phyloP scores from a whole-genome alignment of 2,329 filamentous ascomycete species.

The Diaporthe batatas region DNA sequence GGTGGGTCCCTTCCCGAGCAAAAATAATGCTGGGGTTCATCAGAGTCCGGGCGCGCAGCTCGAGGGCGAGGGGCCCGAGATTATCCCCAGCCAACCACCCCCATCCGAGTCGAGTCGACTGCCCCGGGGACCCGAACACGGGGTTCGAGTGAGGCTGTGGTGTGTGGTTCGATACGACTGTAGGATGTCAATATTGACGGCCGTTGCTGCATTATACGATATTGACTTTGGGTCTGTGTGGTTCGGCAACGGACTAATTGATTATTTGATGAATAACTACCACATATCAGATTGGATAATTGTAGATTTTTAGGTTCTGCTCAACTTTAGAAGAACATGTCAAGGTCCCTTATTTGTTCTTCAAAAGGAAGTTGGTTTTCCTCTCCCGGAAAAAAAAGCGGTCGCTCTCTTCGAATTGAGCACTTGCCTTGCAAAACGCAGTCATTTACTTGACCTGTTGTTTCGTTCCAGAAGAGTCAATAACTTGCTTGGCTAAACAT shows the following conservation, averaged over 20 bases:
- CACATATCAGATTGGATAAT: no score
- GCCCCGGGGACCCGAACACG: neutral
- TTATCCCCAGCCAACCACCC: neutral
- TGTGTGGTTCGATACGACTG: neutral
- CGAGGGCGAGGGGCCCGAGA: neutral
- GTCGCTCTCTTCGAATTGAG: neutral
- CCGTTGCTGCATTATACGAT: neutral
- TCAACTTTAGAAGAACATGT: no score
- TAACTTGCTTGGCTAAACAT: neutral
- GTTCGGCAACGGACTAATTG: neutral
- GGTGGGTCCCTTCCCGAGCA: neutral
- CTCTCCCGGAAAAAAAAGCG: no score
- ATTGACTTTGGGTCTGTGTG: no score
- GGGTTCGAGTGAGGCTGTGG: neutral
- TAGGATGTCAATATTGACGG: neutral
- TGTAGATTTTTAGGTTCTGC: no score
- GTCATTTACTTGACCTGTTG: constrained; percentile 1
- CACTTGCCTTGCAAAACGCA: neutral
- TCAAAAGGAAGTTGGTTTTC: no score
- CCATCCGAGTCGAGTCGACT: no score
- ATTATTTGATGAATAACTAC: no score
- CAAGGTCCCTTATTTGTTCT: no score
- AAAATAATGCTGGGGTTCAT: neutral
- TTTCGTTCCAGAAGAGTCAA: neutral
- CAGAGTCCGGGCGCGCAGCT: neutral